Evolutionary conservation across 805 yeast species (phyloP).

Genomic region (Wickerhamiella galacta): DNA sequence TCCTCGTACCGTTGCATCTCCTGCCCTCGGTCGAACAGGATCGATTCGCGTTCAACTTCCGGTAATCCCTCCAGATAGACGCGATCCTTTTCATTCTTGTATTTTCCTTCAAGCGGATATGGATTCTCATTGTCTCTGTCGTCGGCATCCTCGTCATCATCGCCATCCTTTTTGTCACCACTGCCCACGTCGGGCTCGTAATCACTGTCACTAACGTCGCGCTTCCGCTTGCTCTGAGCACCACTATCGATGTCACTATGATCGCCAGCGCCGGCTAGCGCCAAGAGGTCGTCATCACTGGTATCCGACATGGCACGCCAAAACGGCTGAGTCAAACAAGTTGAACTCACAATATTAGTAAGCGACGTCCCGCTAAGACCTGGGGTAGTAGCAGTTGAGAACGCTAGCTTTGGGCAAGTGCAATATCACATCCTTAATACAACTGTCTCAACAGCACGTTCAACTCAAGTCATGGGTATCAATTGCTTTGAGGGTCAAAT

Average conservation of each 20-base stretch:
- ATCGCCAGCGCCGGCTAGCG: constrained; percentile 72
- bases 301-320: constrained; percentile 17
- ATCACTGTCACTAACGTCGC: constrained; percentile 1
- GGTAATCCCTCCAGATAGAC: constrained; percentile 43
- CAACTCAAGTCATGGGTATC: no score
- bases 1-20: constrained; percentile 81
- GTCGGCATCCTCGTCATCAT: constrained; percentile 22
- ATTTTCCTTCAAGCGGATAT: constrained; percentile 86
- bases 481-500: no score
- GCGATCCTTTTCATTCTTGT: constrained; percentile 66
- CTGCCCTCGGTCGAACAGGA: constrained; percentile 82
- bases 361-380: no score
- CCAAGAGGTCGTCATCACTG: constrained; percentile 87
- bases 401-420: no score
- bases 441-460: no score
- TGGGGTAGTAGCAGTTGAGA: no score
- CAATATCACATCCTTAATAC: no score
- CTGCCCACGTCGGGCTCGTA: constrained; percentile 8
- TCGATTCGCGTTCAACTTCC: constrained; percentile 82
- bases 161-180: constrained; percentile 24
- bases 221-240: not conserved
- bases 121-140: constrained; percentile 34
- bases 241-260: constrained; percentile 17
- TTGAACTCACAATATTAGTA: no score
- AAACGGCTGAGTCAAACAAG: no score